Evolutionary conservation across 306 rosid species (phyloP).

Genomic region (Acacia acuminata): DNA sequence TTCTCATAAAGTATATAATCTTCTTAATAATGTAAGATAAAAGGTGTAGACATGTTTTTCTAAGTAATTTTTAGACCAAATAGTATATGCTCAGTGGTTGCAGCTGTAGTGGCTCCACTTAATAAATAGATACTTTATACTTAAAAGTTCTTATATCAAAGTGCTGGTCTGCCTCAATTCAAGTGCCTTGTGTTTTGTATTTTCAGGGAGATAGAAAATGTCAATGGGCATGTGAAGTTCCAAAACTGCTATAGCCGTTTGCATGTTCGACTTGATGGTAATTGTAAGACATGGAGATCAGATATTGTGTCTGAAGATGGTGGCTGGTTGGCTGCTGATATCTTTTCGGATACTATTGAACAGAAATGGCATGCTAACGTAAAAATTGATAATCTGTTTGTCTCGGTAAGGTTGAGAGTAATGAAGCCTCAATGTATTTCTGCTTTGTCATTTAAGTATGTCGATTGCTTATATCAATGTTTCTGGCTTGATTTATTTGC

Average conservation of each 20-base stretch:
- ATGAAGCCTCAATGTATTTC: constrained; percentile 11
- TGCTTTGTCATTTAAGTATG: constrained; percentile 22
- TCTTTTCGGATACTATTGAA: constrained; percentile 76
- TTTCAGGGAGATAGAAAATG: constrained; percentile 85
- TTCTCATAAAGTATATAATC: constrained; percentile 6
- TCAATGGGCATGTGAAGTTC: constrained; percentile 76
- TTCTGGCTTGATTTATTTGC: constrained; percentile 42
- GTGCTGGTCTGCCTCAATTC: constrained; percentile 11
- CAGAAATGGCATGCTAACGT: constrained; percentile 91
- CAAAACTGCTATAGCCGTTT: constrained; percentile 69
- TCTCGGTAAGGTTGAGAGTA: constrained; percentile 71
- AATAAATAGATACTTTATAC: constrained; percentile 6
- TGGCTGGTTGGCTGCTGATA: constrained; percentile 88
- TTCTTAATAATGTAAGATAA: constrained; percentile 3
- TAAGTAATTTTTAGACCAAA: neutral
- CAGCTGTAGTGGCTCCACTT: constrained; percentile 15
- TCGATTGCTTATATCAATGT: constrained; percentile 30
- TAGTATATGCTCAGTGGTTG: constrained; percentile 15
- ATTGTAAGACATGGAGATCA: constrained; percentile 90
- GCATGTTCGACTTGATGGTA: constrained; percentile 77
- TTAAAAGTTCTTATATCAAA: constrained; percentile 13
- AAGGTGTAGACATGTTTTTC: neutral
- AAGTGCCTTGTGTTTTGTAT: constrained; percentile 17
- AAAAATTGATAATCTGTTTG: constrained; percentile 73
- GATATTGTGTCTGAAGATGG: constrained; percentile 70